These are phyloP conservation scores for Carnegiea gigantea DNA, from an alignment of 179 eudicot genomes.

Conservation along the genomic window DNA sequence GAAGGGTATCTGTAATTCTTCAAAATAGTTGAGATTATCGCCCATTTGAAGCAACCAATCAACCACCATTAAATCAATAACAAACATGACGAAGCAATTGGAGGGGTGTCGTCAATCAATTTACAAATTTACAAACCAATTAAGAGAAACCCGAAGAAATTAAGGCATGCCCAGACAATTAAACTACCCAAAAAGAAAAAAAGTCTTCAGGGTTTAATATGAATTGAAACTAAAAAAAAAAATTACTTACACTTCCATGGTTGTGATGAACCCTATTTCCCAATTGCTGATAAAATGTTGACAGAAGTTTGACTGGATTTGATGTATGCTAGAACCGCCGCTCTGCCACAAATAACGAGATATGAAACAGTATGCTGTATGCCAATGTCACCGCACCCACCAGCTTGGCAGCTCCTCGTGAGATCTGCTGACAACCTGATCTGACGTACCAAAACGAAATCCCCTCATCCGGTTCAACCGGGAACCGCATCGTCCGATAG, in stretches of 20 bases:
- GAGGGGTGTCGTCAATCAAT: not conserved
- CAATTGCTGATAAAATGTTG: not conserved
- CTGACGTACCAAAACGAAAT: not conserved
- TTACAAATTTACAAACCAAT: not conserved
- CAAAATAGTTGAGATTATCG: not conserved
- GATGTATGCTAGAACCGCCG: not conserved
- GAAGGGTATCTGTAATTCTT: not conserved
- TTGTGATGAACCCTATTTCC: not conserved
- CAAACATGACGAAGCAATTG: not conserved
- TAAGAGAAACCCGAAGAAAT: not conserved
- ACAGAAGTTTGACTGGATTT: constrained; percentile 10
- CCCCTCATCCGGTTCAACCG: not conserved
- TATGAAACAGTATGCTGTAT: no score
- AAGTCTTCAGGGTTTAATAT: not conserved
- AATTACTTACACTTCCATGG: constrained; percentile 35
- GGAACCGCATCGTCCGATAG: not conserved
- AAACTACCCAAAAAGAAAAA: not conserved
- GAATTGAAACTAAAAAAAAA: not conserved
- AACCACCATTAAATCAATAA: not conserved
- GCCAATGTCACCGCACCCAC: constrained; percentile 7
- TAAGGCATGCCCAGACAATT: not conserved
- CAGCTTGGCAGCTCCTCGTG: constrained; percentile 20
- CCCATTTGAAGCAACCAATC: not conserved
- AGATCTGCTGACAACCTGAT: not conserved
- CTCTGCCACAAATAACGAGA: no score